phyloP scores from a whole-genome alignment of 306 rosid species.

The Pachyrhizus erosus region DNA sequence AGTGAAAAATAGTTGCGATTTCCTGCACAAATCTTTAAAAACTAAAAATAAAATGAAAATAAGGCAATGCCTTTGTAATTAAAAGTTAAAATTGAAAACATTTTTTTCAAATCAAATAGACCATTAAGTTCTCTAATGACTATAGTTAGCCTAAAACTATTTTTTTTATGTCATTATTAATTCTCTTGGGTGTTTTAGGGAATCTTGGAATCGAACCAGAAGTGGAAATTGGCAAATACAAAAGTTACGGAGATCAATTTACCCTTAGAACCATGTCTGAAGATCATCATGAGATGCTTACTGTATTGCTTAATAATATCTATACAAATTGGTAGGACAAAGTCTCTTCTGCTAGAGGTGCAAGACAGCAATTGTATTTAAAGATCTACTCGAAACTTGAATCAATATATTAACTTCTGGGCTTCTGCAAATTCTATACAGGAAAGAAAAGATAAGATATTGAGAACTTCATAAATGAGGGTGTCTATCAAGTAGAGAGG shows the following conservation, averaged over 20 bases:
- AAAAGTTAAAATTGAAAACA: neutral
- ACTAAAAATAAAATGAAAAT: neutral
- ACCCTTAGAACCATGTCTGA: slow-evolving; percentile 74
- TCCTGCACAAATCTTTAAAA: neutral
- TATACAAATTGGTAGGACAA: slow-evolving; percentile 85
- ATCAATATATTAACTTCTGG: slow-evolving; percentile 35
- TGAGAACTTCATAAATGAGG: slow-evolving; percentile 81
- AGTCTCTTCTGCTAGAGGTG: slow-evolving; percentile 84
- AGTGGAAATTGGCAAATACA: slow-evolving; percentile 89
- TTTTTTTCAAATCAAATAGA: neutral
- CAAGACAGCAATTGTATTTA: slow-evolving; percentile 49
- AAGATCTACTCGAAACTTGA: slow-evolving; percentile 41
- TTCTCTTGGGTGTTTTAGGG: slow-evolving; percentile 77
- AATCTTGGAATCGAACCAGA: slow-evolving; percentile 91
- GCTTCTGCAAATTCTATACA: slow-evolving; percentile 45
- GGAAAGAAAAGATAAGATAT: slow-evolving; percentile 80
- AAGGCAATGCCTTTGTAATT: neutral
- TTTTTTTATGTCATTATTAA: neutral
- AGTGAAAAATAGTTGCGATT: neutral
- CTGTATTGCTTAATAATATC: slow-evolving; percentile 85
- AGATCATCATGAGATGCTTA: slow-evolving; percentile 87
- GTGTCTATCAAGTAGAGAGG: slow-evolving; percentile 79
- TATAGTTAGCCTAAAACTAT: slow-evolving; percentile 36
- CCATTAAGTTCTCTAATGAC: slow-evolving; percentile 14
- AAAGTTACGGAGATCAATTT: slow-evolving; percentile 94